Evolutionary conservation across 1,139 yeast species (phyloP).

Genomic region (Taphrina betulina): DNA sequence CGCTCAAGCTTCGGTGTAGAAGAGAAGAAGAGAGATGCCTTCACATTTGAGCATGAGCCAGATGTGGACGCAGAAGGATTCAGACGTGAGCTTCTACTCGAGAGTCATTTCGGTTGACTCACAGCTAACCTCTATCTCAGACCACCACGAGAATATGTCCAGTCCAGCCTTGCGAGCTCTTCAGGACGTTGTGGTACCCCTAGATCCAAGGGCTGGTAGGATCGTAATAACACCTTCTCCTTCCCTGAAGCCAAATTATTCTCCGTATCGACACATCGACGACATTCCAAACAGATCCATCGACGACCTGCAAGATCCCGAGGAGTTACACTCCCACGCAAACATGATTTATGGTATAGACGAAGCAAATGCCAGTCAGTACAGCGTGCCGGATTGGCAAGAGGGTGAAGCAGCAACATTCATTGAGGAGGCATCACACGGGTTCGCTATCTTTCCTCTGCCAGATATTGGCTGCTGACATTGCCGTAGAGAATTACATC

Average conservation of each 20-base stretch:
- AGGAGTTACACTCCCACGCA: conserved; percentile 27
- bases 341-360: conserved; percentile 31
- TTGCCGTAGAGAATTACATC: neutral
- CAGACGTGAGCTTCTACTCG: too few relatives aligned
- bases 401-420: conserved; percentile 21
- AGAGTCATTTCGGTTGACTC: too few relatives aligned
- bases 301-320: conserved; percentile 30
- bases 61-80: conserved; percentile 28
- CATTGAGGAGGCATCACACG: conserved; percentile 31
- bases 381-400: conserved; percentile 29
- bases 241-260: conserved; percentile 19
- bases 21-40: conserved; percentile 9
- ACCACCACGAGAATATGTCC: conserved; percentile 24
- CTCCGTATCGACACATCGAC: conserved; percentile 23
- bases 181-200: conserved; percentile 24
- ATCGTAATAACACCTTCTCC: conserved; percentile 29
- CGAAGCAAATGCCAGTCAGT: conserved; percentile 24
- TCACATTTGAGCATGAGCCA: conserved; percentile 30
- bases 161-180: conserved; percentile 25
- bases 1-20: too few relatives aligned
- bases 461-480: neutral
- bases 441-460: neutral
- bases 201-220: conserved; percentile 30
- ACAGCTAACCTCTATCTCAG: too few relatives aligned
- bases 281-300: conserved; percentile 27